Evolutionary conservation across 768 basidiomycete genomes (phyloP).

Genomic region (Phlebiopsis flavidoalba): DNA sequence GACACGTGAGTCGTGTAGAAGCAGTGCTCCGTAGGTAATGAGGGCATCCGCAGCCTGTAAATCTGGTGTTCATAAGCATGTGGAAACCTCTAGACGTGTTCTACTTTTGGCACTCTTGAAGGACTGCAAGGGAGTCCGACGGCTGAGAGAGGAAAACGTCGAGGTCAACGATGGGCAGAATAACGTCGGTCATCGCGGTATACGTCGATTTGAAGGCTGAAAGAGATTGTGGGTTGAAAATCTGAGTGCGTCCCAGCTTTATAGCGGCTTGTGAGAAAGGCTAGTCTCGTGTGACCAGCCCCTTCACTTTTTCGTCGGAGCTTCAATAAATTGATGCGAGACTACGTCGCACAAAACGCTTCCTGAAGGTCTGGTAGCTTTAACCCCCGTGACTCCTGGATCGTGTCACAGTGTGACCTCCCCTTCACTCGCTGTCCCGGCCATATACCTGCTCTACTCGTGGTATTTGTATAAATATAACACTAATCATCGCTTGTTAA

Average conservation of each 20-base stretch:
- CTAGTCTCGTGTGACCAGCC: too few relatives aligned
- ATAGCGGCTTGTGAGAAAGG: neutral
- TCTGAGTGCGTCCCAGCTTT: neutral
- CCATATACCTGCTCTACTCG: too few relatives aligned
- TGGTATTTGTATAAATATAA: too few relatives aligned
- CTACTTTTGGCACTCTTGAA: slow-evolving; percentile 63
- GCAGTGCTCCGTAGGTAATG: slow-evolving; percentile 79
- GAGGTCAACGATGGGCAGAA: slow-evolving; percentile 73
- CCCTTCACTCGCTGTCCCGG: too few relatives aligned
- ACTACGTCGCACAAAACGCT: too few relatives aligned
- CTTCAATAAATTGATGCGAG: too few relatives aligned
- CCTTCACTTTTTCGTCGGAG: too few relatives aligned
- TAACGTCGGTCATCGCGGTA: slow-evolving; percentile 31
- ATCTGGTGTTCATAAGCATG: neutral
- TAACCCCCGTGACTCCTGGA: too few relatives aligned
- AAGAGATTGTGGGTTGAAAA: neutral
- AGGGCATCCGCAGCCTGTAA: slow-evolving; percentile 77
- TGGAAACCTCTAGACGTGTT: neutral
- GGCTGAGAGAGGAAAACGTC: slow-evolving; percentile 58
- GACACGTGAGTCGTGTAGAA: slow-evolving; percentile 82
- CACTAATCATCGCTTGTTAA: too few relatives aligned
- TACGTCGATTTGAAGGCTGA: neutral
- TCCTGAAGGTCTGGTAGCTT: too few relatives aligned
- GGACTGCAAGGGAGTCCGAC: slow-evolving; percentile 40
- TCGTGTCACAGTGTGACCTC: too few relatives aligned